Conservation (phyloP, 2,329 filamentous ascomycete genomes). For the Aspergillus floridensis region DNA sequence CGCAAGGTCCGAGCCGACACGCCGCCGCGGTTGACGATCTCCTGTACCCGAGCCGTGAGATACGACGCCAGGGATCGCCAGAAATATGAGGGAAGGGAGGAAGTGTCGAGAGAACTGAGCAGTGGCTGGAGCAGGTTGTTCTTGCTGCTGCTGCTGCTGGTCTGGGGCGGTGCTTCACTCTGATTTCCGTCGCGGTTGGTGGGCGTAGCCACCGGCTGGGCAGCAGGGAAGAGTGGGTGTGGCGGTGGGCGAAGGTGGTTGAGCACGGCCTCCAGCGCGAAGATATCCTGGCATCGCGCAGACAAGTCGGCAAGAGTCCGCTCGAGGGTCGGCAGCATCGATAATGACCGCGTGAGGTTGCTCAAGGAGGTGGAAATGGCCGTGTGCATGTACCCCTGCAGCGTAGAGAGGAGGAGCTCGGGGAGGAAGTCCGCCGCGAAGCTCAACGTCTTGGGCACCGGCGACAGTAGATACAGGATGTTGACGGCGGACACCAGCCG, state of each 20-base stretch:
- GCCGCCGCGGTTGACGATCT: conserved; percentile 79
- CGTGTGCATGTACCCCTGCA: conserved; percentile 80
- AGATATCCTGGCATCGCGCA: conserved; percentile 81
- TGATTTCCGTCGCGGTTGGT: conserved; percentile 21
- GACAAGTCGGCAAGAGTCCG: conserved; percentile 78
- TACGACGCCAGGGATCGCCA: conserved; percentile 85
- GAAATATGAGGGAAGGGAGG: conserved; percentile 84
- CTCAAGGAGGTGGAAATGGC: conserved; percentile 76
- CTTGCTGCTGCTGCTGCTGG: conserved; percentile 45
- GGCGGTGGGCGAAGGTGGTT: conserved; percentile 63
- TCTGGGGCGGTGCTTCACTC: conserved; percentile 21
- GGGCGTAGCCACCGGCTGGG: not conserved
- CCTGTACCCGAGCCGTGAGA: conserved; percentile 73
- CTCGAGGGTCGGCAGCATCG: conserved; percentile 77
- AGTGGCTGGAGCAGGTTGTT: conserved; percentile 68
- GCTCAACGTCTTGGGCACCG: conserved; percentile 53
- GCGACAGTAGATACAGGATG: conserved; percentile 78
- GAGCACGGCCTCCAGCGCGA: conserved; percentile 80
- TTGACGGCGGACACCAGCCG: conserved; percentile 71
- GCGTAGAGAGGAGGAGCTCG: conserved; percentile 67
- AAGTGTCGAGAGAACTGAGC: conserved; percentile 76
- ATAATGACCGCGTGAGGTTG: conserved; percentile 70
- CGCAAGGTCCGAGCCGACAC: conserved; percentile 77
- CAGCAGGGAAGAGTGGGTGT: conserved; percentile 61
- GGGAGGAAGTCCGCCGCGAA: conserved; percentile 56